Conservation (phyloP, 345 rosid species). For the Populus ilicifolia region DNA sequence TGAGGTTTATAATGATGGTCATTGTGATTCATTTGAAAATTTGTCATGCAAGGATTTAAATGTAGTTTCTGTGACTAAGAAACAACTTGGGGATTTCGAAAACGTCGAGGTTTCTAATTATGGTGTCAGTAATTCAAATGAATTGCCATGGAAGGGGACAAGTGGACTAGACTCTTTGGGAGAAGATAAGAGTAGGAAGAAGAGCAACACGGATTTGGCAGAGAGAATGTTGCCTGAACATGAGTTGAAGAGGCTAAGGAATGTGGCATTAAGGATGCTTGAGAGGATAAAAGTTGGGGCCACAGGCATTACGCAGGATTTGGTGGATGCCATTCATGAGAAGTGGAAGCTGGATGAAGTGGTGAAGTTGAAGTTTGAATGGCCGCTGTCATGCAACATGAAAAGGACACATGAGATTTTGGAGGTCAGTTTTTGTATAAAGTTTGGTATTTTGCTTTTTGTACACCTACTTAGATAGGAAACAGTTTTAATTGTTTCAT, state of each 20-base stretch:
- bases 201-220: conserved; percentile 48
- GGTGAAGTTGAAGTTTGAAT: conserved; percentile 74
- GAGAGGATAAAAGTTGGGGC: conserved; percentile 80
- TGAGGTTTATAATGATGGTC: no score
- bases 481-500: background rate
- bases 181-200: conserved; percentile 30
- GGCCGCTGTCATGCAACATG: conserved; percentile 71
- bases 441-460: background rate
- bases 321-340: conserved; percentile 66
- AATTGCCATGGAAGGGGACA: conserved; percentile 33
- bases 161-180: conserved; percentile 13
- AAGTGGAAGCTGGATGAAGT: conserved; percentile 82
- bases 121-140: conserved; percentile 9
- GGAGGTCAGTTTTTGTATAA: conserved; percentile 56
- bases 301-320: conserved; percentile 67
- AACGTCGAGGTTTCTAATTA: background rate
- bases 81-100: conserved; percentile 7
- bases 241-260: conserved; percentile 71
- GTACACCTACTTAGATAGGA: background rate
- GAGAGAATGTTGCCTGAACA: conserved; percentile 64
- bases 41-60: conserved; percentile 2
- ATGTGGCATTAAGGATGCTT: conserved; percentile 66
- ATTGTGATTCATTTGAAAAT: no score
- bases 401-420: conserved; percentile 68
- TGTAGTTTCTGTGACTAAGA: conserved; percentile 4